A percentile compares a stretch with the other conserved stretches of the same genome.
phyloP scores from a whole-genome alignment of 352 stramenopile species.

The Phytopythium cucurbitacearum region DNA sequence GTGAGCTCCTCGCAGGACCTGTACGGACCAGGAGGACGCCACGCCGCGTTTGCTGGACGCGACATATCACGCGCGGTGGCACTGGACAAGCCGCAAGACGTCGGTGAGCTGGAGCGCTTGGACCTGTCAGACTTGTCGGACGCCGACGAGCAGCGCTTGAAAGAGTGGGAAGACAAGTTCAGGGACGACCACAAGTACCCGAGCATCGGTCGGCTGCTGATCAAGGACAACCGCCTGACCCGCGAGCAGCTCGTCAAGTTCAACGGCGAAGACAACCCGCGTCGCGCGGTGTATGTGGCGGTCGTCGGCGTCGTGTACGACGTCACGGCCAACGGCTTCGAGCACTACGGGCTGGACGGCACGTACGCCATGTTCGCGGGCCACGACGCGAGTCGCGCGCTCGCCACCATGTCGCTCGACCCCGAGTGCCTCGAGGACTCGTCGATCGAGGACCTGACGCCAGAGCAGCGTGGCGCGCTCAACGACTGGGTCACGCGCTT shows the following conservation, averaged over 20 bases:
- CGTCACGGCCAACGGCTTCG: slow-evolving; percentile 81
- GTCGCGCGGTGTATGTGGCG: slow-evolving; percentile 87
- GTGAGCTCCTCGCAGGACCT: slow-evolving; percentile 81
- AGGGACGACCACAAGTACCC: slow-evolving; percentile 84
- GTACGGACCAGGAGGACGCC: slow-evolving; percentile 88
- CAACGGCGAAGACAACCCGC: slow-evolving; percentile 60
- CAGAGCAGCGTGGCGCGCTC: slow-evolving; percentile 86
- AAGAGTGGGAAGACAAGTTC: slow-evolving; percentile 87
- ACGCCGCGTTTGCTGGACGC: slow-evolving; percentile 85
- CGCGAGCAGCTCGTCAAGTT: slow-evolving; percentile 65
- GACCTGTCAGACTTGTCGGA: slow-evolving; percentile 40
- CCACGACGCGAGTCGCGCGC: slow-evolving; percentile 88
- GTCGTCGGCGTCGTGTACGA: slow-evolving; percentile 91
- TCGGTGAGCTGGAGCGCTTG: slow-evolving; percentile 45
- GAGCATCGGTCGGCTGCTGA: slow-evolving; percentile 86
- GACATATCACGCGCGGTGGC: slow-evolving; percentile 89
- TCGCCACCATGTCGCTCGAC: slow-evolving; percentile 95
- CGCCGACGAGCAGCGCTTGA: slow-evolving; percentile 22
- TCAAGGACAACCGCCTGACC: slow-evolving; percentile 30
- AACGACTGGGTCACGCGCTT: slow-evolving; percentile 94
- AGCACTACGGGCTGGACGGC: slow-evolving; percentile 90
- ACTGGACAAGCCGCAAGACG: slow-evolving; percentile 78
- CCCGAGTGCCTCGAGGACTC: slow-evolving; percentile 83
- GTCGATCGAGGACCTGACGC: slow-evolving; percentile 72
- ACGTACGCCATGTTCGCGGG: slow-evolving; percentile 94